Evolutionary conservation across 352 stramenopile genomes (phyloP), one percentile per base, ranked within the genome.

Genomic region (Plasmopara muralis): DNA sequence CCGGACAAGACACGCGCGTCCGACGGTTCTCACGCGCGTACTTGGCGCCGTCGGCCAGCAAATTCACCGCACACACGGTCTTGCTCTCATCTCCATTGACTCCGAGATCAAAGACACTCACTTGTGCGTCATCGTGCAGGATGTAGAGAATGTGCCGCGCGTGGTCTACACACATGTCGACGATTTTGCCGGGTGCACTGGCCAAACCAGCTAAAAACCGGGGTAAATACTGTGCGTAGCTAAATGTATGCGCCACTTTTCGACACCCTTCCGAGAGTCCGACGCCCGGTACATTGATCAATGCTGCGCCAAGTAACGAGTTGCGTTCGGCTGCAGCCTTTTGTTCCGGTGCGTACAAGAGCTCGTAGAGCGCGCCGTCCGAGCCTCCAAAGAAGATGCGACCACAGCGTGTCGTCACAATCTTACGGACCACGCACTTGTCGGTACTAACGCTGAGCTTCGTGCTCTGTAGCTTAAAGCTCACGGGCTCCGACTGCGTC

Each of bases 371-470:
- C 48, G 83, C 85, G 47, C 95, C 95, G 69, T 99, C 96, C 46
- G 89, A 96, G 20, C 96, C 96, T 18, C 91, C 95, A 65, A 99
- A 94, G 64, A 99, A 98, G 59, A 98, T 93, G 30, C 96, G 77
- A 5, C 96, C 95, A 33, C 63, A 71, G 28, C 70, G 67, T 28
- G 89, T 95, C 0, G 86, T 89, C 20, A 74, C 72, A 50, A 98
- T 93, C 31, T 82, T 86, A 7, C 93, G 75, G 44, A 98, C 90
- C 7, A 95, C 87, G 43, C 96, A 87, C 57, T 92, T 93, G 72
- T 99, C 95, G 5, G 94, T 97, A 29, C 83, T 94, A 9, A 98
- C 71, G 37, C 80, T 86, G 37, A 97, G 92, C 52, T 94, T 90
- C 13, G 89, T 98, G 33, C 80, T 72, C 54, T 85, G 67, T 20